A percentile compares a stretch with the other conserved stretches of the same genome.
Evolutionary conservation across 495 filamentous ascomycete genomes (phyloP).

Genomic region (Daldinia vernicosa): DNA sequence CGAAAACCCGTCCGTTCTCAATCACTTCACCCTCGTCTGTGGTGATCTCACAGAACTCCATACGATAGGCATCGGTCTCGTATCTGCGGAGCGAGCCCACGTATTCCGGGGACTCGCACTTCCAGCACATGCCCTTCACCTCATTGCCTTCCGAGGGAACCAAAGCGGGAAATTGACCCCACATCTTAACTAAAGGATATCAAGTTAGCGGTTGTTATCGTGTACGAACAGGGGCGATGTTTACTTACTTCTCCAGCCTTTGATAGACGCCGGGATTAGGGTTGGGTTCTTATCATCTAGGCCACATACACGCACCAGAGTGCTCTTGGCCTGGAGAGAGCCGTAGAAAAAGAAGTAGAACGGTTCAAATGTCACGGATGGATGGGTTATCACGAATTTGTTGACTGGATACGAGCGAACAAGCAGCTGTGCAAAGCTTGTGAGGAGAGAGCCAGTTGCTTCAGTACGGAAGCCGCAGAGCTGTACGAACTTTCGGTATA

Average conservation of each 20-base stretch:
- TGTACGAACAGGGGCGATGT: not conserved
- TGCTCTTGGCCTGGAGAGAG: conserved; percentile 24
- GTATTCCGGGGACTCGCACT: conserved; percentile 27
- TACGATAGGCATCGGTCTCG: conserved; percentile 26
- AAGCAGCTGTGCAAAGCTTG: not conserved
- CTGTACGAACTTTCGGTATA: not conserved
- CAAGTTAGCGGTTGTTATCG: conserved; percentile 2
- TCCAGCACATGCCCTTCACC: conserved; percentile 27
- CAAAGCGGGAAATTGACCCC: conserved; percentile 27
- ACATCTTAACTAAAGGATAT: conserved; percentile 21
- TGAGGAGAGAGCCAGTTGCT: not conserved
- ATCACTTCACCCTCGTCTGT: conserved; percentile 27
- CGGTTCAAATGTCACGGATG: conserved; percentile 27
- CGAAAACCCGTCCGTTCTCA: conserved; percentile 35
- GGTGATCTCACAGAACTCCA: conserved; percentile 30
- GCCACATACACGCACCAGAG: not conserved
- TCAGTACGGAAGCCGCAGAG: conserved; percentile 11
- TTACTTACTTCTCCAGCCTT: conserved; percentile 28
- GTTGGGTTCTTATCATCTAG: not conserved
- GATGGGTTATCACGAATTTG: not conserved
- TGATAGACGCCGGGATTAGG: conserved; percentile 17
- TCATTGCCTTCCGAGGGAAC: conserved; percentile 13
- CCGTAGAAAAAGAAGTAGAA: conserved; percentile 48
- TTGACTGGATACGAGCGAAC: not conserved
- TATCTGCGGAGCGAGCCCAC: conserved; percentile 12